Conservation (phyloP, 106 monocot species). For the Vanilla planifolia region DNA sequence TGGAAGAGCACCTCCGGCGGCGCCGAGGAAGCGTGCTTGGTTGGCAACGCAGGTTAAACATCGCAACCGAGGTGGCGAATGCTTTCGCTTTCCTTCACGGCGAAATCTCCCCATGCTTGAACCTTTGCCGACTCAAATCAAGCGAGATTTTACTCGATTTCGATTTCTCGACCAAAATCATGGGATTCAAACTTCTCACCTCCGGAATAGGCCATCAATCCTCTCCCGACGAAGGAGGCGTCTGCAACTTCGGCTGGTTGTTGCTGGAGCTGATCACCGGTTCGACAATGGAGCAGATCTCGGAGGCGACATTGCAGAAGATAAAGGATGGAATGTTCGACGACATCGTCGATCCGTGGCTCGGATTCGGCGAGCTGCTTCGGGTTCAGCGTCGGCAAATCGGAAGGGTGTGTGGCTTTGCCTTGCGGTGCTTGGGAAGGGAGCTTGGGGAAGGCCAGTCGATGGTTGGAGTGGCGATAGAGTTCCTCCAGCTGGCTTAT, state of each 20-base stretch:
- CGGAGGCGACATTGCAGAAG: constrained; percentile 25
- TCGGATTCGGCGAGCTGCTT: constrained; percentile 31
- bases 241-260: constrained; percentile 51
- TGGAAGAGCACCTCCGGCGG: constrained; percentile 42
- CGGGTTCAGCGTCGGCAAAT: constrained; percentile 42
- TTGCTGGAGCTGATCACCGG: constrained; percentile 66
- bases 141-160: constrained; percentile 45
- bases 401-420: constrained; percentile 41
- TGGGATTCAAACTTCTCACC: constrained; percentile 41
- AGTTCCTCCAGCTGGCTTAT: constrained; percentile 34
- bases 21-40: constrained; percentile 24
- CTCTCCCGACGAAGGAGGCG: constrained; percentile 27
- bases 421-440: constrained; percentile 36
- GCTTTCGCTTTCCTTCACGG: constrained; percentile 55
- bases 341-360: constrained; percentile 65
- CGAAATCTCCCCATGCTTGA: constrained; percentile 34
- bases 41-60: constrained; percentile 63
- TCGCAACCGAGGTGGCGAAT: constrained; percentile 62
- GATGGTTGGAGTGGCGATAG: constrained; percentile 46
- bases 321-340: constrained; percentile 43
- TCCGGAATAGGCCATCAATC: constrained; percentile 5
- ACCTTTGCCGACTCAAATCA: constrained; percentile 42
- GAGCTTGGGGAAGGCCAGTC: constrained; percentile 10
- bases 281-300: constrained; percentile 17
- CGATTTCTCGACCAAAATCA: constrained; percentile 49